These are phyloP conservation scores for Cercospora zeae-maydis DNA, from an alignment of 2,329 filamentous ascomycete species.

Conservation along the genomic window DNA sequence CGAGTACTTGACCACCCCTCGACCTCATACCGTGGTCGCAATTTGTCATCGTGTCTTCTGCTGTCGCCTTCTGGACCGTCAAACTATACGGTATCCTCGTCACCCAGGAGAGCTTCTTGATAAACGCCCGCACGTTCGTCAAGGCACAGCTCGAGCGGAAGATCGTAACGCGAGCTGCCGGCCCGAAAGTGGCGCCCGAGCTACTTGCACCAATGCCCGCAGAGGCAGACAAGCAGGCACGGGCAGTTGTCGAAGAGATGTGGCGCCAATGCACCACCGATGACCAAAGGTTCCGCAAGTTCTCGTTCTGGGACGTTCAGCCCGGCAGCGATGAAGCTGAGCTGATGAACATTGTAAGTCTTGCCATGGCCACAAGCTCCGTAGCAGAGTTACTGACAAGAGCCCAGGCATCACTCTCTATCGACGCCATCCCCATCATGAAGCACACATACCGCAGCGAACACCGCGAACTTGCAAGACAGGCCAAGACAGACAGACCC, in stretches of 20 bases:
- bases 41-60: neutral
- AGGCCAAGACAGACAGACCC: neutral
- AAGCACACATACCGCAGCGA: neutral
- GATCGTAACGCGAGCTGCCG: neutral
- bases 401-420: neutral
- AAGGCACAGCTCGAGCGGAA: neutral
- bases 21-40: too few species aligned
- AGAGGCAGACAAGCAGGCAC: neutral
- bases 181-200: neutral
- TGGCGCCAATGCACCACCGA: neutral
- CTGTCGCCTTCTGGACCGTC: neutral
- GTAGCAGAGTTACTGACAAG: neutral
- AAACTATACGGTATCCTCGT: constrained; percentile 7
- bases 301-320: neutral
- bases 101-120: constrained; percentile 8
- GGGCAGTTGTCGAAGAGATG: neutral
- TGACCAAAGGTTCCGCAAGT: neutral
- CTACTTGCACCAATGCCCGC: neutral
- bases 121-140: constrained; percentile 2
- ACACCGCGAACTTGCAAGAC: neutral
- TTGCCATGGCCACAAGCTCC: neutral
- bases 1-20: too few species aligned
- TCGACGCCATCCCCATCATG: neutral
- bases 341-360: neutral
- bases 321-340: neutral